Evolutionary conservation across 148 eudicot species (phyloP), one percentile per base, ranked within the genome.

Genomic region (Cornus controversa): DNA sequence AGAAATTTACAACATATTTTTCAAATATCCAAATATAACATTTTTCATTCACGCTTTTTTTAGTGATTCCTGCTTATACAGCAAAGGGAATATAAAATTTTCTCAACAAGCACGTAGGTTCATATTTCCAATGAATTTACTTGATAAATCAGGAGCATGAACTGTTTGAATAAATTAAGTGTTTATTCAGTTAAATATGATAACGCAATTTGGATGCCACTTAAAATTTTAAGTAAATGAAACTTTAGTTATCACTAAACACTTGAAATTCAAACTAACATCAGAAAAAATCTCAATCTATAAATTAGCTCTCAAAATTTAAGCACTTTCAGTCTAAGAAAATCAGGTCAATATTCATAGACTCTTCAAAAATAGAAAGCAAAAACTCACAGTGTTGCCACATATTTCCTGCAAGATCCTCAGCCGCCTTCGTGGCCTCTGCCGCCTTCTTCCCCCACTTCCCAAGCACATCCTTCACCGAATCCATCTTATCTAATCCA

Each of bases 371-470:
- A 9, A 4, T 2, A 26, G 24, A 11, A n/a, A 79, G 40, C 3
- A 81, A 60, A 58, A 7, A 86, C 91, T 85, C 74, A 95, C 98
- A 83, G 83, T 95, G 97, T 84, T 95, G 98, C 98, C 97, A 95
- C 90, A 91, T 86, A 78, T 93, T 85, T 66, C 96, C 97, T 80
- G 98, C 96, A 77, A 93, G 89, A 85, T 87, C 93, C 79, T 88
- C 87, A 20, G 93, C 92, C 83, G 90, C 91, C 83, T 79, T 90
- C 11, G 94, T 83, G 0, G 97, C 96, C 77, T 93, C 97, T 8
- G 96, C 89, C 23, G 98, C 98, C 74, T 81, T 88, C 93, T 93
- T 95, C 22, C 96, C 94, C 94, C 92, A 95, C 79, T 82, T 89
- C 26, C 91, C 94, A 6, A 93, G 80, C 87, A 82, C 97, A 77